Evolutionary conservation across 192 early-diverging fungal species (phyloP).

Genomic region (Backusella psychrophila): DNA sequence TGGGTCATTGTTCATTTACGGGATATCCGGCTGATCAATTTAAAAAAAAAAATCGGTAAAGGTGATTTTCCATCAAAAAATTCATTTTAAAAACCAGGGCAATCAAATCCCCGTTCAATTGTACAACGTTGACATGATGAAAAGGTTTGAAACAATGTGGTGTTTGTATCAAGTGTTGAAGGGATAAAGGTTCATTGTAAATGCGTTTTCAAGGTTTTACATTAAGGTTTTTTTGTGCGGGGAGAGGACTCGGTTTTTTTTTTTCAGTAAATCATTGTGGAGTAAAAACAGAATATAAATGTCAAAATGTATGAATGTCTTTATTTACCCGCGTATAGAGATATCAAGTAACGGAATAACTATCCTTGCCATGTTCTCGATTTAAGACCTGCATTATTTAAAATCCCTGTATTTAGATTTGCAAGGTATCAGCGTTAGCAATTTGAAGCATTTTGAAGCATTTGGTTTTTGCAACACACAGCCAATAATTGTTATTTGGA

Average conservation of each 20-base stretch:
- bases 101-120: slow-evolving; percentile 2
- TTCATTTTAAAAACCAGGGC: slow-evolving; percentile 7
- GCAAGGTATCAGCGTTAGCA: neutral
- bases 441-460: neutral
- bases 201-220: neutral
- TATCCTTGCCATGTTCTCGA: neutral
- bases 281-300: neutral
- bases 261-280: neutral
- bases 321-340: neutral
- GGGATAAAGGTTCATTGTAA: neutral
- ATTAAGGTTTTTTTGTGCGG: neutral
- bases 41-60: neutral
- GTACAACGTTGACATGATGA: neutral
- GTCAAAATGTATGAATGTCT: neutral
- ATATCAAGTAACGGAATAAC: neutral
- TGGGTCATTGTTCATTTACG: neutral
- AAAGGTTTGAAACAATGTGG: neutral
- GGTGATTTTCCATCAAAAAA: neutral
- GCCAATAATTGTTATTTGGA: neutral
- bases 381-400: neutral
- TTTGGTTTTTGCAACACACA: no score
- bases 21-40: neutral
- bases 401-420: neutral
- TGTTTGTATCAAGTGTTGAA: neutral
- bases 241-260: neutral